Conservation (phyloP, 2,329 filamentous ascomycete genomes). For the Botrytis medusae region DNA sequence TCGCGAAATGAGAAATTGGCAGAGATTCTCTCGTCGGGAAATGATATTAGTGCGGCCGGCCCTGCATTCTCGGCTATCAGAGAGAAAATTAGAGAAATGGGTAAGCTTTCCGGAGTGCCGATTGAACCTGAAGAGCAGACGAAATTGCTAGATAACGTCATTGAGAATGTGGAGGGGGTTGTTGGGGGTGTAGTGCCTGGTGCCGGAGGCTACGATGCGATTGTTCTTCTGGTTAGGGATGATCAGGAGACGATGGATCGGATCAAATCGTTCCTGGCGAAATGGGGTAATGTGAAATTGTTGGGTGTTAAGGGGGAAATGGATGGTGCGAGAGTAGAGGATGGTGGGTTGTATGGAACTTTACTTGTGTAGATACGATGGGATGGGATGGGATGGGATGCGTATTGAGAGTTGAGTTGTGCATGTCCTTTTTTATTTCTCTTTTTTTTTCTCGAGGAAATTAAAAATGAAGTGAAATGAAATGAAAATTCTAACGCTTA, state of each 20-base stretch:
- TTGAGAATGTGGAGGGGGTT: constrained; percentile 51
- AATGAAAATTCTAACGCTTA: too few species aligned
- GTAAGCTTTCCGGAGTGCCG: constrained; percentile 69
- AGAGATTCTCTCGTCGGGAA: constrained; percentile 54
- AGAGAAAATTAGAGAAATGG: constrained; percentile 74
- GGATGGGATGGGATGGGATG: too few species aligned
- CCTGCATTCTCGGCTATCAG: constrained; percentile 54
- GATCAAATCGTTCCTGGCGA: constrained; percentile 61
- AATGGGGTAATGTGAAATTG: constrained; percentile 71
- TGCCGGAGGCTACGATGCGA: constrained; percentile 89
- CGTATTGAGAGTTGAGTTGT: too few species aligned
- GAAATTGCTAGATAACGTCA: constrained; percentile 74
- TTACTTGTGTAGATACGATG: not conserved
- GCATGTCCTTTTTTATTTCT: too few species aligned
- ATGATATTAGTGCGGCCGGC: constrained; percentile 45
- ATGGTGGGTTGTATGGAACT: constrained; percentile 26
- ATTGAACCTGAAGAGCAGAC: constrained; percentile 90
- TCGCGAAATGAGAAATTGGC: constrained; percentile 70
- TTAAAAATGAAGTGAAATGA: too few species aligned
- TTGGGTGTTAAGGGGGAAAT: constrained; percentile 71
- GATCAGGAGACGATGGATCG: constrained; percentile 60
- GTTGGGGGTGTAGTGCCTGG: constrained; percentile 55
- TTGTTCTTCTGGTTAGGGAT: constrained; percentile 77
- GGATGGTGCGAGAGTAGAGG: constrained; percentile 59
- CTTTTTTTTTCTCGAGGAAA: too few species aligned